Conservation (phyloP, 805 yeast species). For the Dipodascus geniculatus region DNA sequence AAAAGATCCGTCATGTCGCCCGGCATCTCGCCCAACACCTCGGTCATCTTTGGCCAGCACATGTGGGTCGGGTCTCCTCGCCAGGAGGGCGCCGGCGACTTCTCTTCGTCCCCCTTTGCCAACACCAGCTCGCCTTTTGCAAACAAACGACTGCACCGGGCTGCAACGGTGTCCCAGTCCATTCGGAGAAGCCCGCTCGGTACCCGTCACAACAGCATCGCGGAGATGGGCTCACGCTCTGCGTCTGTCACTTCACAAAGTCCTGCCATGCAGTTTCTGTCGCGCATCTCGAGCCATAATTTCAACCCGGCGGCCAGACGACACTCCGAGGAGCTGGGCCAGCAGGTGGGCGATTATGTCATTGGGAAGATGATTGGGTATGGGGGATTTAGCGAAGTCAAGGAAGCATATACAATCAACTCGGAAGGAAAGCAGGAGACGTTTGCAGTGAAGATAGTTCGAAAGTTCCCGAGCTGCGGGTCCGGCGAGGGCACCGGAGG, state of each 20-base stretch:
- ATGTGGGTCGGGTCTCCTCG: background rate
- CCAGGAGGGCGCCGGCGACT: background rate
- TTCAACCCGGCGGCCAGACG: background rate
- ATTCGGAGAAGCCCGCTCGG: background rate
- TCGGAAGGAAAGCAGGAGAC: constrained; percentile 19
- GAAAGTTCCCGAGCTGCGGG: constrained; percentile 14
- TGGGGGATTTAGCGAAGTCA: constrained; percentile 84
- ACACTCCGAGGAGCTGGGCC: constrained; percentile 49
- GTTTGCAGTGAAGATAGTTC: constrained; percentile 51
- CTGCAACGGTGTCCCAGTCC: background rate
- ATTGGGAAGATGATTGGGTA: constrained; percentile 70
- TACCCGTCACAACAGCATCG: background rate
- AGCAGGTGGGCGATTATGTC: constrained; percentile 44
- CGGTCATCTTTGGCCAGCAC: background rate
- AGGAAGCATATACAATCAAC: constrained; percentile 43
- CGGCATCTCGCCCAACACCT: background rate
- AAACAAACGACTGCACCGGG: background rate
- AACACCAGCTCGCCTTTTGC: background rate
- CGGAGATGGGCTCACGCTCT: background rate
- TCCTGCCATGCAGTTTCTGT: background rate
- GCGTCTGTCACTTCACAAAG: background rate
- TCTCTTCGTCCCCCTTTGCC: background rate
- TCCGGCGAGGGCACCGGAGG: background rate
- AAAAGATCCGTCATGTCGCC: background rate
- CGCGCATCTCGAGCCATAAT: background rate